Evolutionary conservation across 148 eudicot genomes (phyloP), one percentile per base, ranked within the genome.

Genomic region (Rhododendron griersonianum): DNA sequence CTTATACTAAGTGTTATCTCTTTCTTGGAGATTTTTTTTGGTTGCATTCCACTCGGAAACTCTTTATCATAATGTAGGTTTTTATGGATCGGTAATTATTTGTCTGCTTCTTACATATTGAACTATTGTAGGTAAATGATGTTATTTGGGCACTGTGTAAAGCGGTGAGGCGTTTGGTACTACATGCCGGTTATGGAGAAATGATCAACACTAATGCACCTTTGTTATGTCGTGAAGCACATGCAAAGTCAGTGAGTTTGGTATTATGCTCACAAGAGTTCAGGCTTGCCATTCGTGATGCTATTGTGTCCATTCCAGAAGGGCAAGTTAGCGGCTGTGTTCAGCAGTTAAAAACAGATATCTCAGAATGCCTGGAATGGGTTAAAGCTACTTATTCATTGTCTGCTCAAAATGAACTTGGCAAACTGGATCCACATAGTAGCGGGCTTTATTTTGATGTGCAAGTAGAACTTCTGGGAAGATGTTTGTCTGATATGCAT

Each of bases 291-390:
- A 85, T 95, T 90, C 86, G 86, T 83, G 85, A 90, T 87, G 98
- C 98, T 55, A 85, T 94, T 80, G 92, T 87, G 81, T 85, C 91
- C 85, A 93, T 97, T 69, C 99, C 99, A 74, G 99, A 95, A 90
- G 99, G 99, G 78, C 99, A 97, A 90, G 98, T 90, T 51, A 89
- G 91, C 87, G 93, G 89, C 76, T 92, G 91, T 82, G 81, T 97
- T 91, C 93, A 89, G 81, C 87, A 86, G 84, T 91, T 97, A 86
- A 87, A 88, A 37, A 82, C 87, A 83, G 99, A 97, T 90, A 80
- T 97, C 74, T 92, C 88, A 71, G 94, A 94, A 86, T 92, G 98
- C 55, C 87, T 97, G 85, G 93, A 92, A 61, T 97, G 99, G 99
- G 69, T 91, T 83, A 93, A 91, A 85, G 84, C 87, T 85, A 84